These are phyloP conservation scores for Cucurbita moschata DNA, from an alignment of 306 rosid species.

Conservation along the genomic window DNA sequence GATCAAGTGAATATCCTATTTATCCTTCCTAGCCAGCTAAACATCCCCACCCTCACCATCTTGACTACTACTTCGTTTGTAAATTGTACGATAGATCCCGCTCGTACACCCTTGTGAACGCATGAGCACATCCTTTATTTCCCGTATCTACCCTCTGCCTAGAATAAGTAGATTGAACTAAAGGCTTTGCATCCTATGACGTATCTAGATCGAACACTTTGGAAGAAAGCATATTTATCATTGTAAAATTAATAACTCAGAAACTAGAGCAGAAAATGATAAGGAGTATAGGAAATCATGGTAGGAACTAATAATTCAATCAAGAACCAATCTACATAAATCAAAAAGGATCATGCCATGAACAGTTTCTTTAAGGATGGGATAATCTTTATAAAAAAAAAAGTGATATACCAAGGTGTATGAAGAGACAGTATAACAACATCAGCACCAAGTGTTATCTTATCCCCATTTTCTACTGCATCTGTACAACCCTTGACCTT, in stretches of 20 bases:
- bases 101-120: neutral
- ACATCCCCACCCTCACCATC: neutral
- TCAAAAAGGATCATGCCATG: neutral
- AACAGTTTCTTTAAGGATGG: neutral
- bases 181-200: neutral
- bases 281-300: neutral
- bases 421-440: constrained; percentile 51
- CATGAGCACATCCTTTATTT: neutral
- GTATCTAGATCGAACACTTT: neutral
- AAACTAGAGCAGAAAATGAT: neutral
- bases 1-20: neutral
- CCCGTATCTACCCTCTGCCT: neutral
- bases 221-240: neutral
- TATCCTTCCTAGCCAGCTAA: neutral
- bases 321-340: neutral
- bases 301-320: neutral
- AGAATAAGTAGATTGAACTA: neutral
- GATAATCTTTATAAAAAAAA: neutral
- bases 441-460: constrained; percentile 62
- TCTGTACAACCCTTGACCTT: constrained; percentile 82
- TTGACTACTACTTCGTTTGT: neutral
- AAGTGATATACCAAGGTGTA: constrained; percentile 69
- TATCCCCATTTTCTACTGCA: constrained; percentile 69
- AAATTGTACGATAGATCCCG: neutral
- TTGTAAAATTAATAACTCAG: neutral